Base-by-base conservation (phyloP, 805 yeast species). In the Allodekkera sacchari region DNA sequence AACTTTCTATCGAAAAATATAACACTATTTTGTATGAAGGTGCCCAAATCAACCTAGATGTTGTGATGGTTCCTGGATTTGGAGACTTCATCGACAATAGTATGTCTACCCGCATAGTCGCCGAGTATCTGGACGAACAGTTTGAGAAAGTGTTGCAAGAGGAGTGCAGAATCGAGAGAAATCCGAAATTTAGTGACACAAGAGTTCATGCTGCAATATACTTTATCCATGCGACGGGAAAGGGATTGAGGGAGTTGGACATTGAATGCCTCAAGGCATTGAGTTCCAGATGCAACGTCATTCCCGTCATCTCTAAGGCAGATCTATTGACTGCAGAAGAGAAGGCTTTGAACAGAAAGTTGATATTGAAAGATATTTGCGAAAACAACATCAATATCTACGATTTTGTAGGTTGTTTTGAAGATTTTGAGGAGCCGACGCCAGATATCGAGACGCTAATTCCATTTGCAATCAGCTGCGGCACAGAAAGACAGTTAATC, bases 401-500 rank as follows among this genome's bases (percentile, higher is more conserved):
- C 34, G 57, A 53, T 27, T 54, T 55, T 33, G 40, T 55, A 9
- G 33, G 42, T n/a, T 48, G 50, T 17, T 46, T 52, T 34, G 53
- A 51, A 12, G 59, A 53, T 34, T 22, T 50, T 15, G 47, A 42
- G 14, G 51, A 39, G 13, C 47, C 31, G 6, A 28, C 33, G 9
- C 36, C 36, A 18, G 35, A 36, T 22, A 42, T 52, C n/a, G 49
- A 49, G 38, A 39, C 43, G 11, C 28, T 54, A 21, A 45, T 84
- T 42, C 98, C 98, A 29, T 88, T 84, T 63, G 95, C 97, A 9
- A 81, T 92, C 39, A 77, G 87, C 27, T 95, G 95, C 13, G 83
- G 95, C 9, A 81, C 85, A 7, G 76, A 74, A 41, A 77, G 79
- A 24, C 74, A 73, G 41, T 62, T 66, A 28, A 57, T 70, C 29